Conservation (phyloP, 2,329 filamentous ascomycete genomes). For the Hirsutella thompsonii region DNA sequence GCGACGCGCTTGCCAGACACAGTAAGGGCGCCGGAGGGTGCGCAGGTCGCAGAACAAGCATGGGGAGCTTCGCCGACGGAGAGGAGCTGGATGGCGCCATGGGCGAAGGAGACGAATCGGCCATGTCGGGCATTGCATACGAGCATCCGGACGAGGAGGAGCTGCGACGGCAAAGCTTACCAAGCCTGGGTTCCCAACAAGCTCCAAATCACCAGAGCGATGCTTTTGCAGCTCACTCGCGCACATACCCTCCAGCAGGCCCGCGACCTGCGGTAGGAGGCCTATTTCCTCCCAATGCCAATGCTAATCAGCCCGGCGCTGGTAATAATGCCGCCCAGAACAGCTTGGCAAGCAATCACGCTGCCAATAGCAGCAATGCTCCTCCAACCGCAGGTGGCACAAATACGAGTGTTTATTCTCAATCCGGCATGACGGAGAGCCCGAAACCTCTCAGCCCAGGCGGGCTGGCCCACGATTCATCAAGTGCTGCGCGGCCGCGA, state of each 20-base stretch:
- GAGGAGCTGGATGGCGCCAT: conserved; percentile 52
- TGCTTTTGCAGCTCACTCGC: conserved; percentile 48
- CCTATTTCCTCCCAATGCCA: conserved; percentile 49
- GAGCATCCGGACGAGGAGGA: conserved; percentile 48
- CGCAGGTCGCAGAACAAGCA: conserved; percentile 77
- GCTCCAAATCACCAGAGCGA: conserved; percentile 32
- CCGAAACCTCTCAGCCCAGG: conserved; percentile 73
- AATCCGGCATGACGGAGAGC: conserved; percentile 69
- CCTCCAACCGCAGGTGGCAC: conserved; percentile 32
- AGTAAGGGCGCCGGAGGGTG: conserved; percentile 94
- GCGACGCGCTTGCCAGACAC: conserved; percentile 86
- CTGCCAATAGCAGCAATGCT: conserved; percentile 35
- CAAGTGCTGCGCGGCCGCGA: conserved; percentile 39
- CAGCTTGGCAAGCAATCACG: conserved; percentile 28
- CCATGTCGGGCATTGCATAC: conserved; percentile 44
- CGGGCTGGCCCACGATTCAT: conserved; percentile 37
- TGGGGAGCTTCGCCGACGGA: conserved; percentile 68
- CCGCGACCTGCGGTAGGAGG: conserved; percentile 36
- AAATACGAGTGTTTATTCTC: conserved; percentile 51
- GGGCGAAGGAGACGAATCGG: conserved; percentile 38
- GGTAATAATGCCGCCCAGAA: conserved; percentile 36
- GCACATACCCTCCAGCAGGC: conserved; percentile 67
- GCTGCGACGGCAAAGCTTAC: conserved; percentile 55
- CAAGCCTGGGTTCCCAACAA: conserved; percentile 62
- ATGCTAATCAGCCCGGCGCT: conserved; percentile 36